Evolutionary conservation across 2,329 filamentous ascomycete genomes (phyloP).

Genomic region (Fusarium xyrophilum): DNA sequence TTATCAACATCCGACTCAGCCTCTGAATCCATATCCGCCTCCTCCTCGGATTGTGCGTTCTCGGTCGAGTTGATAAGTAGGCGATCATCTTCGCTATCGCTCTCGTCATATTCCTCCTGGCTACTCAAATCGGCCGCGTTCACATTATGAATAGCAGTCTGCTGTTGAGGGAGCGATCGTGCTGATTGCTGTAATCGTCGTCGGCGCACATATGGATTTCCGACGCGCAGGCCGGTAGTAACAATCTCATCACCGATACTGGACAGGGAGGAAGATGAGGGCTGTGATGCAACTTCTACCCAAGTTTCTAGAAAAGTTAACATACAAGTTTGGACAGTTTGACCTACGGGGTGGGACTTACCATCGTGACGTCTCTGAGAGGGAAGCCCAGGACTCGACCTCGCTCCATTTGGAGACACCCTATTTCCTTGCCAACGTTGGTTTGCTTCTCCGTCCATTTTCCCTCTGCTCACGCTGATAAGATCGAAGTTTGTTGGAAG

Average conservation of each 20-base stretch:
- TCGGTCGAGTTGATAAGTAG: slow-evolving; percentile 66
- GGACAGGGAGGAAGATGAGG: slow-evolving; percentile 91
- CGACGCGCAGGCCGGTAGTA: slow-evolving; percentile 83
- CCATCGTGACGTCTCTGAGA: slow-evolving; percentile 49
- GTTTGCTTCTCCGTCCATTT: slow-evolving; percentile 42
- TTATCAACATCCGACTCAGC: slow-evolving; percentile 71
- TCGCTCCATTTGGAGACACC: slow-evolving; percentile 38
- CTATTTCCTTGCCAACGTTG: slow-evolving; percentile 40
- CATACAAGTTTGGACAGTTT: not conserved
- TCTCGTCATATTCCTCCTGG: slow-evolving; percentile 94
- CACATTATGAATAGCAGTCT: slow-evolving; percentile 51
- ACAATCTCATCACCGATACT: slow-evolving; percentile 88
- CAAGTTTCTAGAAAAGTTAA: slow-evolving; percentile 76
- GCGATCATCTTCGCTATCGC: slow-evolving; percentile 85
- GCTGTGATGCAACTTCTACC: slow-evolving; percentile 92
- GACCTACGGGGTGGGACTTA: slow-evolving; percentile 33
- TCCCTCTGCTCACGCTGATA: slow-evolving; percentile 10
- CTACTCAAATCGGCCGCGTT: slow-evolving; percentile 69
- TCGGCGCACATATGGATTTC: slow-evolving; percentile 67
- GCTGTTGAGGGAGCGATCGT: slow-evolving; percentile 49
- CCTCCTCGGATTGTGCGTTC: slow-evolving; percentile 51
- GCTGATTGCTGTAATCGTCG: slow-evolving; percentile 54
- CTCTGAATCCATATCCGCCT: slow-evolving; percentile 54
- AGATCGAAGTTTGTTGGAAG: slow-evolving; percentile 5
- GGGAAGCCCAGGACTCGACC: slow-evolving; percentile 44